Evolutionary conservation across 1,284 basidiomycete species (phyloP), one percentile per base, ranked within the genome.

Genomic region (Sanguinoderma infundibulare): DNA sequence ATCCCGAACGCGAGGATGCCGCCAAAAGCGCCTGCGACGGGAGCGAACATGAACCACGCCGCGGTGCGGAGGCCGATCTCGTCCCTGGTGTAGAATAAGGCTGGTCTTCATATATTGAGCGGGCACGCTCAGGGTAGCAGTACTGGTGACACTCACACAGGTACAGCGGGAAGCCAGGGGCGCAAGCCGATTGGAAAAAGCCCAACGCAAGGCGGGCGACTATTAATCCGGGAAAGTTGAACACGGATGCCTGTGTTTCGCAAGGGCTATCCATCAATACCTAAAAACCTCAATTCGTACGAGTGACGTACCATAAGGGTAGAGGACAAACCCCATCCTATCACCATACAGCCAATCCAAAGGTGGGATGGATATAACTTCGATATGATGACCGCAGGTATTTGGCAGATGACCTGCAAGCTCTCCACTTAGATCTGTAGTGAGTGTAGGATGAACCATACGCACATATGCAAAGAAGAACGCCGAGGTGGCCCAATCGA

Each of bases 11-110:
- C 90, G 47, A 92, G 82, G 20, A 91, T 75, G 22, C 91, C 91
- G 20, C 90, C 88, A 61, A 92, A 92, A 10, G 91, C 90, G 22
- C 90, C 90, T 39, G 91, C 88, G 10, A 91, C 87, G 2, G 90
- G 88, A 20, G 90, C 90, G 69, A 91, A 92, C 10, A 88, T 89
- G 68, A 91, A 91, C 89, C 89, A 92, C 70, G 86, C 84, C 3
- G 89, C 90, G 75, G 92, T 80, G 72, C 90, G 81, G 47, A 88
- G 73, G 17, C 90, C 91, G 66, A 90, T 82, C 73, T 92, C 90
- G 6, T 79, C 71, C 67, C 86, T 89, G 6, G 90, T 92, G 74
- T 92, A 92, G 72, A 88, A 92, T 57, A 90, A 28, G 9, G 54
- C 54, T 55, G 82, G 0, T 89, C 89, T 90, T 66, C n/a, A 30